Percentiles rank a stretch among this genome's conserved stretches.
Evolutionary conservation across 352 stramenopile species (phyloP).

Genomic region (Globisporangium acanthophoron): DNA sequence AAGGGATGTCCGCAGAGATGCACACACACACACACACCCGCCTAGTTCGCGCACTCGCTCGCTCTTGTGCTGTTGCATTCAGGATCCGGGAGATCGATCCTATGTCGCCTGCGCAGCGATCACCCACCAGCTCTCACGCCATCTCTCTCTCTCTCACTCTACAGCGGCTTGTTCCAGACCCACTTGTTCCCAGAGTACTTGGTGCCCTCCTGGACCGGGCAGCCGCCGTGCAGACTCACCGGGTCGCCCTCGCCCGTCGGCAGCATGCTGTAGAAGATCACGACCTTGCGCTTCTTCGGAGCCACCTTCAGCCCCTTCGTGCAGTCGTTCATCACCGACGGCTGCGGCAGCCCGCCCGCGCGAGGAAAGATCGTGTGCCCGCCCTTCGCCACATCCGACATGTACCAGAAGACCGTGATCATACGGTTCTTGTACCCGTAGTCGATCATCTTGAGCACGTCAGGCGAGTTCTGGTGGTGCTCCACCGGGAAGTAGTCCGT

Average conservation of each 20-base stretch:
- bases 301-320: slow-evolving; percentile 53
- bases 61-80: too few relatives aligned
- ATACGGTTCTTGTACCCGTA: slow-evolving; percentile 78
- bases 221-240: slow-evolving; percentile 65
- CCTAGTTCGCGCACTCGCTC: too few relatives aligned
- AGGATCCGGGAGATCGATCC: too few relatives aligned
- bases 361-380: slow-evolving; percentile 73
- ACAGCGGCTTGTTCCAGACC: slow-evolving; percentile 73
- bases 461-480: slow-evolving; percentile 30
- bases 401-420: slow-evolving; percentile 86
- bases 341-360: slow-evolving; percentile 36
- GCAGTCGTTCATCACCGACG: slow-evolving; percentile 50
- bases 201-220: slow-evolving; percentile 61
- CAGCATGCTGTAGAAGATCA: slow-evolving; percentile 82
- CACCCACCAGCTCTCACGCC: too few relatives aligned
- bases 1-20: too few relatives aligned
- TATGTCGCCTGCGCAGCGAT: too few relatives aligned
- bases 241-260: slow-evolving; percentile 53
- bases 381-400: slow-evolving; percentile 70
- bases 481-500: slow-evolving; percentile 55
- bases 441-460: slow-evolving; percentile 46
- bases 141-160: too few relatives aligned
- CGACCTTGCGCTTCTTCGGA: slow-evolving; percentile 68
- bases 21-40: too few relatives aligned
- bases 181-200: slow-evolving; percentile 84